Evolutionary conservation across 106 monocot genomes (phyloP).

Genomic region (Cymbidium sinense): DNA sequence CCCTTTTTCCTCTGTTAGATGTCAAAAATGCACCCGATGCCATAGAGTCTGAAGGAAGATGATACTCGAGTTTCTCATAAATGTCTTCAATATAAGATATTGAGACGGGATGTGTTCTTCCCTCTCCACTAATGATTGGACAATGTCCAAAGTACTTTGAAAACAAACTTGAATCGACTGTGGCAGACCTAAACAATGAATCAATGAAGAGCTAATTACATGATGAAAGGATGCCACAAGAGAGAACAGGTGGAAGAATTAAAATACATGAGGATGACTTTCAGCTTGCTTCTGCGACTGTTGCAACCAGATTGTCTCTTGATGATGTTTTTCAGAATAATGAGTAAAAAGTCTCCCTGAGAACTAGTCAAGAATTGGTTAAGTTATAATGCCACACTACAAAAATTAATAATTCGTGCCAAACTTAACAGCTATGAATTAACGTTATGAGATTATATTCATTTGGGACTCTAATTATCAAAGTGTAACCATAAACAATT

Average conservation of each 20-base stretch:
- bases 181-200: slow-evolving; percentile 70
- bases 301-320: slow-evolving; percentile 43
- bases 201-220: not conserved
- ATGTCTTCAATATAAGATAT: slow-evolving; percentile 81
- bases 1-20: slow-evolving; percentile 34
- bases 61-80: slow-evolving; percentile 75
- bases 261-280: slow-evolving; percentile 96
- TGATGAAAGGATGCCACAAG: not conserved
- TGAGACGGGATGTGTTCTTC: slow-evolving; percentile 91
- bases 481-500: not conserved
- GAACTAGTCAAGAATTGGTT: not conserved
- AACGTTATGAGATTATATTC: not conserved
- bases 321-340: slow-evolving; percentile 73
- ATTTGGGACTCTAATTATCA: not conserved
- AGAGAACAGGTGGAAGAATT: not conserved
- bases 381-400: not conserved
- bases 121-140: slow-evolving; percentile 80
- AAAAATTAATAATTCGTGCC: not conserved
- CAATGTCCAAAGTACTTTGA: slow-evolving; percentile 80
- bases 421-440: not conserved
- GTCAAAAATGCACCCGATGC: slow-evolving; percentile 47
- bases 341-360: slow-evolving; percentile 94
- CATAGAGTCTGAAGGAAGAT: slow-evolving; percentile 81
- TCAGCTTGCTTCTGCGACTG: slow-evolving; percentile 48
- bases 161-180: slow-evolving; percentile 78